Base-by-base conservation (phyloP, 2,329 filamentous ascomycete genomes). In the Tolypocladium pustulatum region DNA sequence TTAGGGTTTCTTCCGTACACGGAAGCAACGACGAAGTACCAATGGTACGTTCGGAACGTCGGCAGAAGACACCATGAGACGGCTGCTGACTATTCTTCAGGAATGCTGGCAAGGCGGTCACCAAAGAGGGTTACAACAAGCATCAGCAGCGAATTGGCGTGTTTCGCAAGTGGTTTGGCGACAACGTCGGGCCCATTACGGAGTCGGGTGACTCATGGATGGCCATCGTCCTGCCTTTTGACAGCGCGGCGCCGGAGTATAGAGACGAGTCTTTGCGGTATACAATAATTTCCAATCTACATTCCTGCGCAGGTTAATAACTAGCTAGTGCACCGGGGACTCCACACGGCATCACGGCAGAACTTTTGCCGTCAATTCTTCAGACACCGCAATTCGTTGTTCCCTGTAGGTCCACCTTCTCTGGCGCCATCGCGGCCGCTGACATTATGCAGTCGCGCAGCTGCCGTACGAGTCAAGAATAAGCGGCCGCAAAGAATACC, bases 111-210 rank as follows among this genome's bases (percentile, higher is more conserved):
- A 60, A 62, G 32, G 57, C 57, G 4, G 61, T 67, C 4, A 62
- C 60, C n/a, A 64, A 68, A 56, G 40, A 61, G 6, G 54, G 66
- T 49, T 68, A 68, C 59, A 54, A 63, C 1, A 51, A 63, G 8
- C 60, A 69, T 37, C 51, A 60, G 36, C 20, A 57, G 34, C 67
- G 68, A 20, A 61, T 74, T 4, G 49, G 60, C 1, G 59, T 69
- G 1, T 73, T 72, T 54, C 64, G 60, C 10, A 53, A 61, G 25
- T 75, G 72, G 72, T 73, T 75, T 58, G 55, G 62, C 25, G 25
- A 66, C 27, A 63, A 65, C 5, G 60, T 74, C 59, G 64, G 69
- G 59, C 8, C 59, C 1, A 56, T 57, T 3, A 57, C 61, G 32
- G 15, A 62, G 6, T 61, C 61, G 43, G 58, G 62, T 46, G 61